Evolutionary conservation across 2,329 filamentous ascomycete genomes (phyloP), one percentile per base, ranked within the genome.

Genomic region (Fusarium pininemorale): DNA sequence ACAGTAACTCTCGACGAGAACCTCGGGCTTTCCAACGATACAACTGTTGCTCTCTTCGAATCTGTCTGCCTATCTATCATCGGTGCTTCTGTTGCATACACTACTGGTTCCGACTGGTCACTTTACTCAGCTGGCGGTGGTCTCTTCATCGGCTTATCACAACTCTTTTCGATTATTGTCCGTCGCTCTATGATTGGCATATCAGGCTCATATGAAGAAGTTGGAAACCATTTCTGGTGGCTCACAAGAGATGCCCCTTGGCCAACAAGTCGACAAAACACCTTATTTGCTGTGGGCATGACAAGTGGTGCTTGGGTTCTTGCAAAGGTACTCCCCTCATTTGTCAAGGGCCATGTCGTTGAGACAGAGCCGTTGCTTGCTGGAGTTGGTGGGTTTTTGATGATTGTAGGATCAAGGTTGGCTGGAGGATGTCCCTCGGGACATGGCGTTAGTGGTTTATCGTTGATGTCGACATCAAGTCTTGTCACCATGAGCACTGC

Each of bases 391-490:
- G 91, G 91, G 0, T 82, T 87, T 7, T 66, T 87, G 20, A 88
- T 92, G 82, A 85, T 87, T 0, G 78, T 93, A 14, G 91, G 91
- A 2, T 85, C 90, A 3, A 86, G 90, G 55, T 77, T 92, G 62
- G 91, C 89, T 0, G 90, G 90, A 4, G 91, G 91, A 0, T 93
- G 91, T 72, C 92, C 91, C 0, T 91, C 89, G 10, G 91, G 91
- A 0, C 91, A 93, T 78, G 91, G 91, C 0, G 90, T 93, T 71
- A 92, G 89, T 66, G 91, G 91, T 1, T 86, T 93, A 77, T 88
- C 89, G n/a, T 82, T 90, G 68, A 82, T 93, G 57, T 90, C 88
- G 0, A 81, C 88, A 8, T 88, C 90, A 15, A 93, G 91, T 76
- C 84, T 92, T 63, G 79, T 93, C 18, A 91, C 89, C 0, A 89